Evolutionary conservation across 495 filamentous ascomycete genomes (phyloP), one percentile per base, ranked within the genome.

Genomic region (Physcia stellaris): DNA sequence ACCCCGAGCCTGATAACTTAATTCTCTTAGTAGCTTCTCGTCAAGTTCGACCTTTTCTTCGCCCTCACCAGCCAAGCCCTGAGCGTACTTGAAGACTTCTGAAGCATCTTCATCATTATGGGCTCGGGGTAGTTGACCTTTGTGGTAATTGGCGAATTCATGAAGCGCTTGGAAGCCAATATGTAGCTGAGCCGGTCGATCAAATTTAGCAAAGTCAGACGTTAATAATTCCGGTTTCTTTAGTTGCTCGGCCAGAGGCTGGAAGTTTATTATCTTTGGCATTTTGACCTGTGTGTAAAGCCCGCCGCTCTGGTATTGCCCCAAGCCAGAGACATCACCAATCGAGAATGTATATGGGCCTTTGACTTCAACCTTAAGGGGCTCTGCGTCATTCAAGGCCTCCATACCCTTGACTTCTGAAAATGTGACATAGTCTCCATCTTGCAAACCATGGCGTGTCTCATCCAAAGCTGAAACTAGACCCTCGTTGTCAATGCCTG

Each of bases 311-410:
- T 80, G 61, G 60, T 99, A 99, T 45, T 78, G 62, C 18, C 88
- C 87, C 27, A 94, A 68, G 3, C 70, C 75, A 12, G 85, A 85
- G 6, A 94, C 86, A 60, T 96, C 86, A 20, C 87, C 90, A 50
- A 99, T 95, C 5, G 81, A 85, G 58, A 99, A 99, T 7, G 90
- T 92, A 54, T 95, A 96, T 3, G 92, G 92, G 40, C 73, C 90
- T 61, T 93, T 95, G 19, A 94, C 88, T 5, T 80, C 87, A 28
- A 99, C 63, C 61, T 94, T 92, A 40, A 79, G 76, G 24, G 87
- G 87, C 37, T 80, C 80, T 32, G 71, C 71, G 50, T 73, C 69
- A 54, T 96, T 98, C 36, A 96, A 59, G 13, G 58, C 77, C 39
- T 94, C 88, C 86, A 96, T 93, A 19, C 90, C 90, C 60, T 85